phyloP scores from a whole-genome alignment of 1,284 basidiomycete genomes.

The Malassezia obtusa region DNA sequence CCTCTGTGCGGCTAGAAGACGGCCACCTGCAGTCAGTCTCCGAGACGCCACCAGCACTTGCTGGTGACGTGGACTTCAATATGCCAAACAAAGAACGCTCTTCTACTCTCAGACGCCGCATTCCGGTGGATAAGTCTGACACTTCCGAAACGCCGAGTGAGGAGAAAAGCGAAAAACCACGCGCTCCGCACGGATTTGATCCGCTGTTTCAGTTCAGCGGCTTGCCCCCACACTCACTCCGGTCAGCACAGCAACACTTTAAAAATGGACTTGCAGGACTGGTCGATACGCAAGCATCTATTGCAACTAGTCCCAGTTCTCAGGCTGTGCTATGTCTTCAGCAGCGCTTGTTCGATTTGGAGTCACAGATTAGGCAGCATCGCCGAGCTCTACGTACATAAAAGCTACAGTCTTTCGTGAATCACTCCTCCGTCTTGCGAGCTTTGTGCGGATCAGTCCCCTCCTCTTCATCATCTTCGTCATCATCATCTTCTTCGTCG shows the following conservation, averaged over 20 bases:
- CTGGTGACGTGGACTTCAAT: too few relatives aligned
- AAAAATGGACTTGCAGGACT: neutral
- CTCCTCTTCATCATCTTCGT: slow-evolving; percentile 13
- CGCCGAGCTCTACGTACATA: neutral
- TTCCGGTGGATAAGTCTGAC: too few relatives aligned
- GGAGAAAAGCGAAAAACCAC: too few relatives aligned
- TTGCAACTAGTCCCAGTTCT: too few relatives aligned
- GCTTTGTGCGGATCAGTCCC: slow-evolving; percentile 3
- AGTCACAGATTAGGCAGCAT: neutral
- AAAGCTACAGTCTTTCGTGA: neutral
- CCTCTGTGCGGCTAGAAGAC: neutral
- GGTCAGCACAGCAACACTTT: slow-evolving; percentile 23
- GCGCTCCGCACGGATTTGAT: slow-evolving; percentile 1
- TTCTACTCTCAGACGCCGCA: too few relatives aligned
- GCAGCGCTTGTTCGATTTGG: neutral
- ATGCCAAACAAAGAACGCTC: too few relatives aligned
- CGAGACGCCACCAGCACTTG: slow-evolving; percentile 2
- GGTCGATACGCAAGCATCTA: neutral
- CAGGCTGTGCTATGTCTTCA: neutral
- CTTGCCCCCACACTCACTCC: slow-evolving; percentile 20
- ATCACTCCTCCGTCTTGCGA: slow-evolving; percentile 8
- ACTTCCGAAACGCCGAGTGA: neutral
- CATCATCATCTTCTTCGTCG: slow-evolving; percentile 15
- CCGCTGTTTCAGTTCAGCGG: slow-evolving; percentile 26
- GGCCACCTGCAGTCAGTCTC: neutral